phyloP scores from a whole-genome alignment of 257 asterid species.

The Petunia axillaris region DNA sequence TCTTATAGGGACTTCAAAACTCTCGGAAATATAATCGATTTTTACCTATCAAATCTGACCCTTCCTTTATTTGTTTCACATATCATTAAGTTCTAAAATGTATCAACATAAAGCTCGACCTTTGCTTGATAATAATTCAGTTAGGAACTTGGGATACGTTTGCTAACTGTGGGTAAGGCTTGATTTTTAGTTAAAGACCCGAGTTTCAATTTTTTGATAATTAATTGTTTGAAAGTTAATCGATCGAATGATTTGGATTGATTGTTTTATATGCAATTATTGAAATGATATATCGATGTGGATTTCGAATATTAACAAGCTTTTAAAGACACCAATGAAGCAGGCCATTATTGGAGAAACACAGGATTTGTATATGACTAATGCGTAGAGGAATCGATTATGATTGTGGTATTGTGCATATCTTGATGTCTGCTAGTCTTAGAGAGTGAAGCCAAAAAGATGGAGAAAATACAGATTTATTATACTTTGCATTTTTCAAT shows the following conservation, averaged over 20 bases:
- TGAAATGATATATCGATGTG: slow-evolving; percentile 40
- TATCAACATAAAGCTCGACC: slow-evolving; percentile 43
- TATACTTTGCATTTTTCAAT: too few species aligned
- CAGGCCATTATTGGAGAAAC: slow-evolving; percentile 50
- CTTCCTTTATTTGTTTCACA: slow-evolving; percentile 63
- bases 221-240: slow-evolving; percentile 50
- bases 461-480: slow-evolving; percentile 52
- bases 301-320: slow-evolving; percentile 39
- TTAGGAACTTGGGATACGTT: slow-evolving; percentile 47
- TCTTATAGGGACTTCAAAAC: slow-evolving; percentile 56
- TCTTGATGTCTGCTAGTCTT: slow-evolving; percentile 62
- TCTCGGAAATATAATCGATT: slow-evolving; percentile 43
- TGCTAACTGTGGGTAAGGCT: slow-evolving; percentile 44
- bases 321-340: slow-evolving; percentile 51
- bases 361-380: slow-evolving; percentile 42
- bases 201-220: slow-evolving; percentile 52
- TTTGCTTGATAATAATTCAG: slow-evolving; percentile 41
- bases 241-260: slow-evolving; percentile 56
- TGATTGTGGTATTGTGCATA: slow-evolving; percentile 55
- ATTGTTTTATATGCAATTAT: slow-evolving; percentile 52
- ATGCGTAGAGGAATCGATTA: slow-evolving; percentile 37
- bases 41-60: slow-evolving; percentile 47
- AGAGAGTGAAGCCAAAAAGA: slow-evolving; percentile 48
- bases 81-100: slow-evolving; percentile 51
- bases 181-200: slow-evolving; percentile 48